Evolutionary conservation across 805 yeast genomes (phyloP).

Genomic region (Candida odintsovae): DNA sequence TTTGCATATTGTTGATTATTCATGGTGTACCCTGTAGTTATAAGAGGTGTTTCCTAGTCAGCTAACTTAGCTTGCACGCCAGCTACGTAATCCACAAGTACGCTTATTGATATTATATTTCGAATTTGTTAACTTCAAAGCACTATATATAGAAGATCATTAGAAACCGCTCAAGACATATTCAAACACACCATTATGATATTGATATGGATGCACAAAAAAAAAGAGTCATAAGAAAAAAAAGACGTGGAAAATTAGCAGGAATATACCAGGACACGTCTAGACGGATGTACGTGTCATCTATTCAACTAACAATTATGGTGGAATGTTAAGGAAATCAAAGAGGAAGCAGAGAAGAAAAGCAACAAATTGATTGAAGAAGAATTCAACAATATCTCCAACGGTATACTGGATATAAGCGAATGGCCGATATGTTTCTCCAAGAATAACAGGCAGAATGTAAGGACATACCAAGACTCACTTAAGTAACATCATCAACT

Average conservation of each 20-base stretch:
- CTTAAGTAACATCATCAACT: constrained; percentile 10
- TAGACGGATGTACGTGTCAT: neutral
- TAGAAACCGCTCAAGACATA: neutral
- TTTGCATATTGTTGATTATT: too few relatives aligned
- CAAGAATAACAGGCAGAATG: too few relatives aligned
- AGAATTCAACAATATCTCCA: neutral
- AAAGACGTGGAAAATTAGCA: too few relatives aligned
- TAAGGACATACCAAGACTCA: neutral
- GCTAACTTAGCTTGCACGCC: too few relatives aligned
- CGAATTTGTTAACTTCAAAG: too few relatives aligned
- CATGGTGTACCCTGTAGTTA: too few relatives aligned
- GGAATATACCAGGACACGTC: too few relatives aligned
- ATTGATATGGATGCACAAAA: neutral
- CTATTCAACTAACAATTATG: neutral
- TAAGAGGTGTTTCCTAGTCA: too few relatives aligned
- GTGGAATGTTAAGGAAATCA: neutral
- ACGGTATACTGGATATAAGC: neutral
- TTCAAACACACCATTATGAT: neutral
- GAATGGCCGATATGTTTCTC: too few relatives aligned
- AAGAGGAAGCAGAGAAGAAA: neutral
- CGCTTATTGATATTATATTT: too few relatives aligned
- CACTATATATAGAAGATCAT: neutral
- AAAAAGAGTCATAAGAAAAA: too few relatives aligned
- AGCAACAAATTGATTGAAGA: neutral
- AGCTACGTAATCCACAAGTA: too few relatives aligned